Base-by-base conservation (phyloP, 371 early-diverging fungal genomes). In the Mortierella sp. region DNA sequence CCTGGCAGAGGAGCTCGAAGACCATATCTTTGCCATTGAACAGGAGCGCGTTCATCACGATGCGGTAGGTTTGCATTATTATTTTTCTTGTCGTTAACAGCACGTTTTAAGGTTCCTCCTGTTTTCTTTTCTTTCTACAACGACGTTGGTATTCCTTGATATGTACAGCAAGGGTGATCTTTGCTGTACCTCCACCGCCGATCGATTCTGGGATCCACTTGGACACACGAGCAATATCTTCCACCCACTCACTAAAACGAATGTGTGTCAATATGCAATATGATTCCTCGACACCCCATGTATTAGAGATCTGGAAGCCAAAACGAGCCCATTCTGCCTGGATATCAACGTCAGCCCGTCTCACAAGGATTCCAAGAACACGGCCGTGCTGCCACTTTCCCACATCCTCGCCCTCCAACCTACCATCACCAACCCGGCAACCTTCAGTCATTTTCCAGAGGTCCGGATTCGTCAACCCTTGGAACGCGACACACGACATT, bases 1-100 rank as follows among this genome's bases (percentile, higher is more conserved):
- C 8, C 77, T 49, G 55, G 77, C 77, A 56, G 71, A 74, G 35
- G 35, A 74, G 8, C 75, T 77, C 24, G 82, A 81, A 27, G 58
- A 46, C 63, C 43, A 63, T 51, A 24, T 80, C 7, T 58, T 35
- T n/a, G 41, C 68, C 27, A 35, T 75, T 41, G 75, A 56, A 24
- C 70, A 70, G 51, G 75, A 75, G 14, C 72, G 60, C 32, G 3
- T 72, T 29, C 73, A 70, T 55, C 32, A 29, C 41, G 63, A 74
- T 35, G 0, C 29, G 18, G 74, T 78, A 73, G 70, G 73, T 68
- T 29, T 16, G 14, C 27, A 60, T 14, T 29, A 32, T 32, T 58
- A 29, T 58, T 27, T n/a, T 60, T 32, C 29, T 16, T 16, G 16
- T 6, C 11, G 35, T 27, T 32, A 16, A 60, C 29, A 29, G 16